phyloP scores from a whole-genome alignment of 352 stramenopile genomes.

The Phytopythium litorale region DNA sequence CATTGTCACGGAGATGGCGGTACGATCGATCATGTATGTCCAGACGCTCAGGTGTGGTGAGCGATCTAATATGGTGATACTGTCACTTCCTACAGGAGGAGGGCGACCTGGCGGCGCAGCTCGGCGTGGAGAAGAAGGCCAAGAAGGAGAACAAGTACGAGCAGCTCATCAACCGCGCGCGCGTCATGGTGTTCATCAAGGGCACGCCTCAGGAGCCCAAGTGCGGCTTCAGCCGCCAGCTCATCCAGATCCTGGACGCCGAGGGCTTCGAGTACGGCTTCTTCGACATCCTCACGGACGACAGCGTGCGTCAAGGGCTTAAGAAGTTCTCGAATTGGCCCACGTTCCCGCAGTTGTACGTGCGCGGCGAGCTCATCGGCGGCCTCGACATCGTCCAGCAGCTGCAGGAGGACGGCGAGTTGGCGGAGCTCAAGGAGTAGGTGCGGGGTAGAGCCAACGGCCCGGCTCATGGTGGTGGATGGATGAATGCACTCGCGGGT shows the following conservation, averaged over 20 bases:
- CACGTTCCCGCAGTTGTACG: conserved; percentile 98
- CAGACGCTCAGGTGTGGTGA: neutral
- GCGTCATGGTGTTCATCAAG: conserved; percentile 99
- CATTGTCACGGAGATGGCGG: conserved; percentile 94
- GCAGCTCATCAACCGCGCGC: conserved; percentile 85
- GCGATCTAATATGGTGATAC: neutral
- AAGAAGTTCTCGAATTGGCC: conserved; percentile 98
- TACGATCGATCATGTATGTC: conserved; percentile 6
- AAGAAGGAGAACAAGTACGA: conserved; percentile 87
- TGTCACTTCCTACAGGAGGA: conserved; percentile 35
- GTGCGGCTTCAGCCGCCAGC: conserved; percentile 96
- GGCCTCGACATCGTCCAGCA: conserved; percentile 98
- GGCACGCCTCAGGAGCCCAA: conserved; percentile 87
- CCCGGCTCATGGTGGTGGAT: neutral
- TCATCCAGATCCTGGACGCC: conserved; percentile 91
- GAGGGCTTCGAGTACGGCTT: conserved; percentile 91
- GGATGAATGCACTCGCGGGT: neutral
- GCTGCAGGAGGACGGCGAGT: conserved; percentile 87
- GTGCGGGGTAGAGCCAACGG: neutral
- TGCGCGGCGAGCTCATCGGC: conserved; percentile 96
- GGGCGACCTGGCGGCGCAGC: conserved; percentile 86
- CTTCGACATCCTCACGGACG: conserved; percentile 97
- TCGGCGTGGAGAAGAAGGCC: conserved; percentile 86
- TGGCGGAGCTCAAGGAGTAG: conserved; percentile 78
- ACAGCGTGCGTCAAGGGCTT: conserved; percentile 94